Evolutionary conservation across 257 asterid species (phyloP), one percentile per base, ranked within the genome.

Genomic region (Thymus mandschuricus): DNA sequence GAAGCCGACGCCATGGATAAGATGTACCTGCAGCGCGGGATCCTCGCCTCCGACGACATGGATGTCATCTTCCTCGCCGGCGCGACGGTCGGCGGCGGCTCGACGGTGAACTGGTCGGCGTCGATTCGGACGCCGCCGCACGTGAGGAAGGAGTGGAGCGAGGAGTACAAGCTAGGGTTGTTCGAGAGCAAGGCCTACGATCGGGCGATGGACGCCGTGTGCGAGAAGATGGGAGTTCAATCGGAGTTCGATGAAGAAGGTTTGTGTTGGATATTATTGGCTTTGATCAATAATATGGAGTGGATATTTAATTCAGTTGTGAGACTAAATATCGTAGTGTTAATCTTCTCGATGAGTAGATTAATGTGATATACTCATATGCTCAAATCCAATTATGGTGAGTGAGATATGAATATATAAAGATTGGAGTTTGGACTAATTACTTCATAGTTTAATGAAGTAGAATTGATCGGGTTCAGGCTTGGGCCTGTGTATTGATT

Each of bases 21-120:
- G 52, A 93, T 93, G 98, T 93, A 87, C 82, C 80, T 87, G 0
- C 92, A 84, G 2, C 69, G 74, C 38, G 98, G 98, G 31, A 21
- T 88, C 3, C 33, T 80, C 1, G 85, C 82, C 8, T 79, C 92
- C 0, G 66, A 69, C 0, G 64, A 81, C 4, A 75, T 90, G 88
- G 89, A 85, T 50, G 60, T 90, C 28, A 1, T 88, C 4, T 0
- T 90, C 63, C 88, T 93, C 12, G 96, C 98, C 1, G 98, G 97
- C 15, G 82, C 98, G 2, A 93, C 97, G 0, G 96, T 93, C 4
- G 98, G 98, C 1, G 98, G 98, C 0, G 98, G 98, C 54, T 93
- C 98, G 0, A 75, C 96, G 4, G 56, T 93, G 9, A 93, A 93
- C 43, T 93, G 98, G 98, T 85, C 96, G 0, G 96, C 97, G 21